phyloP scores from a whole-genome alignment of 2,329 filamentous ascomycete species.

The Ceratocystiopsis sp. region DNA sequence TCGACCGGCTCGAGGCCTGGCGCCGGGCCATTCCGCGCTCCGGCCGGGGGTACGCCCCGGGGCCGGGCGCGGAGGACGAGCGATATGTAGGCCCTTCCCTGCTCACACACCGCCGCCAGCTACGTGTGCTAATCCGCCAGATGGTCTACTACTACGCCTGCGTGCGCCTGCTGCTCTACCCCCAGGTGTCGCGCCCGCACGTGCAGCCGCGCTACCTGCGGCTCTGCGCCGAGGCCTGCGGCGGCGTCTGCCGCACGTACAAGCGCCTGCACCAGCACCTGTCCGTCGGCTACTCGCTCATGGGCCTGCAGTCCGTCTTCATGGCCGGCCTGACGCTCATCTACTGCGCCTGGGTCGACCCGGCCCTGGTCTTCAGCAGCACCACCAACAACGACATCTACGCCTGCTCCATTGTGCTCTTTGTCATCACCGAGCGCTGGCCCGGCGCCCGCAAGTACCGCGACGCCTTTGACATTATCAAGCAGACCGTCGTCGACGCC shows the following conservation, averaged over 20 bases:
- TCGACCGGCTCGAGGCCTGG: too few species aligned
- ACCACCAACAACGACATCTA: background rate
- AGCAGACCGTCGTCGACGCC: conserved; percentile 12
- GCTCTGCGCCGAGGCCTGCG: conserved; percentile 4
- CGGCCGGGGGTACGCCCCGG: background rate
- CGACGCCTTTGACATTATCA: conserved; percentile 17
- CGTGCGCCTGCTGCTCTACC: too few species aligned
- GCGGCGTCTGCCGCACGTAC: conserved; percentile 7
- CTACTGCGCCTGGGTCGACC: conserved; percentile 2
- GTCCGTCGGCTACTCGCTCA: conserved; percentile 4
- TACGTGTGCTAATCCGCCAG: too few species aligned
- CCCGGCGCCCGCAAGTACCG: conserved; percentile 16
- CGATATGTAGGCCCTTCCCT: background rate
- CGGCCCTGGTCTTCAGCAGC: background rate
- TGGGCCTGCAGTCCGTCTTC: conserved; percentile 6
- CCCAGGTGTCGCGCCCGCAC: too few species aligned
- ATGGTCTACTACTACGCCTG: too few species aligned
- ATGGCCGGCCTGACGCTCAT: conserved; percentile 6
- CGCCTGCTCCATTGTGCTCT: conserved; percentile 16
- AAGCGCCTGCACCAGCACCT: conserved; percentile 4
- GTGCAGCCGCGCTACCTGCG: too few species aligned
- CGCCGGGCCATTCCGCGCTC: too few species aligned
- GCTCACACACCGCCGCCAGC: conserved; percentile 1
- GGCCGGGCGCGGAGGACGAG: background rate
- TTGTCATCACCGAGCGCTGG: conserved; percentile 17